A percentile compares a stretch with the other conserved stretches of the same genome.
These are phyloP conservation scores for Amaranthus palmeri DNA, from an alignment of 148 eudicot species.

Conservation along the genomic window DNA sequence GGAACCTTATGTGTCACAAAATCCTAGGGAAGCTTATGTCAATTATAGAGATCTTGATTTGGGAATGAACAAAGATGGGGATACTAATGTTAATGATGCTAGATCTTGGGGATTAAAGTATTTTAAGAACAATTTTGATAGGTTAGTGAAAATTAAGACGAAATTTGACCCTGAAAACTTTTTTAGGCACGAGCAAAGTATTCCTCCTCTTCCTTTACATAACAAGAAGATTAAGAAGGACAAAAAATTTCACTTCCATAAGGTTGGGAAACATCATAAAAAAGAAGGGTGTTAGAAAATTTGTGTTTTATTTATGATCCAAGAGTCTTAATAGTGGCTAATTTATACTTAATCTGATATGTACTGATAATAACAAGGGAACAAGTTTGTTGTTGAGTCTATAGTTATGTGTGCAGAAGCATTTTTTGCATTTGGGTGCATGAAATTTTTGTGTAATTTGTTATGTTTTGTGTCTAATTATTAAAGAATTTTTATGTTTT, in stretches of 20 bases:
- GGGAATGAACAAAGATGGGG: constrained; percentile 29
- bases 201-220: constrained; percentile 18
- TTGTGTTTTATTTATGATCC: not conserved
- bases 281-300: constrained; percentile 5
- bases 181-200: constrained; percentile 33
- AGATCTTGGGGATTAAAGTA: constrained; percentile 27
- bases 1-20: constrained; percentile 33
- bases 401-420: constrained; percentile 8
- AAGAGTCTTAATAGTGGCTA: not conserved
- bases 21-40: constrained; percentile 33
- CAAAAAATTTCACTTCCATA: constrained; percentile 9
- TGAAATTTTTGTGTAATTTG: constrained; percentile 17
- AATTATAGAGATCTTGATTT: constrained; percentile 34
- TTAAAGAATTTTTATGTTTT: constrained; percentile 11
- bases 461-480: constrained; percentile 17
- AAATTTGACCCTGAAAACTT: constrained; percentile 30
- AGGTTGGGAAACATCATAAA: constrained; percentile 22
- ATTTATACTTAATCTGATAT: not conserved
- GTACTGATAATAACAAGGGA: constrained; percentile 15
- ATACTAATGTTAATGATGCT: constrained; percentile 24
- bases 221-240: not conserved
- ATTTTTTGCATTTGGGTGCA: not conserved
- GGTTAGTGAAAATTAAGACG: constrained; percentile 28
- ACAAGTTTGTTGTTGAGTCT: not conserved
- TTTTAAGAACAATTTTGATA: constrained; percentile 25